Evolutionary conservation across 768 basidiomycete species (phyloP).

Genomic region (Cystobasidium ongulense): DNA sequence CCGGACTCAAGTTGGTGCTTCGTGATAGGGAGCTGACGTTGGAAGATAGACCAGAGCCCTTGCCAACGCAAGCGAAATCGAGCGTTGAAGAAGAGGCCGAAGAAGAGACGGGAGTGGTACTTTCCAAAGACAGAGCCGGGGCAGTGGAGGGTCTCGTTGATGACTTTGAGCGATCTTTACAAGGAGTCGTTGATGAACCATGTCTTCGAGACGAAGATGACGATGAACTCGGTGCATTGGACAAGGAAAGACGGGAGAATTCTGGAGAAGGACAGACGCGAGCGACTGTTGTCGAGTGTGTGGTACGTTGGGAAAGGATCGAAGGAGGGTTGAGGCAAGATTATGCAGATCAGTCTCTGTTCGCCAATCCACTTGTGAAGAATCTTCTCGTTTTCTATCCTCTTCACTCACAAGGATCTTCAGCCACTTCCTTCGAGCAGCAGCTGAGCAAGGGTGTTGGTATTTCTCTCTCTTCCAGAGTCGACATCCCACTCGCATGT

Average conservation of each 20-base stretch:
- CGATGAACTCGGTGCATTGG: not conserved
- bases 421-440: constrained; percentile 26
- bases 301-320: not conserved
- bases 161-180: not conserved
- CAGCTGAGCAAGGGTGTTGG: constrained; percentile 3
- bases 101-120: not conserved
- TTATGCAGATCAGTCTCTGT: not conserved
- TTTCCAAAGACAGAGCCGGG: not conserved
- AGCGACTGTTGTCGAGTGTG: not conserved
- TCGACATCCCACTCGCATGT: not conserved
- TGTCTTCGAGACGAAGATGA: not conserved
- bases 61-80: not conserved
- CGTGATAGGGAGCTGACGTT: too few species aligned
- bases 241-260: not conserved
- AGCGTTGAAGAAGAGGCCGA: not conserved
- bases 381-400: not conserved
- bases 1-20: not conserved
- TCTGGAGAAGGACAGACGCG: constrained; percentile 14
- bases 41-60: not conserved
- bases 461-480: too few species aligned
- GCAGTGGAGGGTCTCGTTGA: not conserved
- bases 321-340: not conserved
- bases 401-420: constrained; percentile 26
- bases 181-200: not conserved
- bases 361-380: not conserved